Base-by-base conservation (phyloP, 1,139 yeast species). In the Wickerhamomyces sp. region DNA sequence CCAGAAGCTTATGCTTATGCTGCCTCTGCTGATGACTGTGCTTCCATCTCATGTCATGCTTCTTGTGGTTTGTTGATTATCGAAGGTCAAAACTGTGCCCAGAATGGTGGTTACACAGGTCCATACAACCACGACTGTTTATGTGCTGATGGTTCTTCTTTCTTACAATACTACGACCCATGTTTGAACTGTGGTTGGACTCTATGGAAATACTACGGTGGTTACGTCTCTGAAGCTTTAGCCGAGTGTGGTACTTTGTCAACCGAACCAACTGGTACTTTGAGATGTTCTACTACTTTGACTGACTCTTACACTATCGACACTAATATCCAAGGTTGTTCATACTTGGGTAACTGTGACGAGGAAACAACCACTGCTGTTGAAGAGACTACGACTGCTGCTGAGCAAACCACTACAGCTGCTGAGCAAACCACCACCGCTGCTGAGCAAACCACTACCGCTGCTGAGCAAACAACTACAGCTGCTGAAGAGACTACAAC, bases 141-240 rank as follows among this genome's bases (percentile, higher is more conserved):
- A 26, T 55, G 60, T 47, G 30, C 41, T 16, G 15, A 40, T 2
- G 51, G 27, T 26, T 36, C 52, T 25, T 15, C 17, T 2, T 54
- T 55, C 47, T 22, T 41, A 20, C 25, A 37, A 5, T 35, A 37
- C 19, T 52, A 50, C 37, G 41, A 46, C 17, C 38, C 38, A 10
- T 55, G 59, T 45, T 40, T 55, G 37, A 47, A 45, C 32, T 55
- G 59, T 51, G 59, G 59, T 28, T 54, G 58, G 57, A 52, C 57
- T 31, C 33, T 54, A 31, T 55, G 58, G 58, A 31, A 34, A 16
- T 51, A 54, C 40, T 55, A 55, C 39, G 49, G 54, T 16, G 32
- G 36, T 4, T 53, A 36, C 38, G 44, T 55, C 28, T 35, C 48
- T 13, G 35, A 41, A 7, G 51, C 59, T 22, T 39, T 55, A 17